Percentiles rank a stretch among this genome's conserved stretches.
Conservation (phyloP, 192 early-diverging fungal genomes). For the Podila epigama region DNA sequence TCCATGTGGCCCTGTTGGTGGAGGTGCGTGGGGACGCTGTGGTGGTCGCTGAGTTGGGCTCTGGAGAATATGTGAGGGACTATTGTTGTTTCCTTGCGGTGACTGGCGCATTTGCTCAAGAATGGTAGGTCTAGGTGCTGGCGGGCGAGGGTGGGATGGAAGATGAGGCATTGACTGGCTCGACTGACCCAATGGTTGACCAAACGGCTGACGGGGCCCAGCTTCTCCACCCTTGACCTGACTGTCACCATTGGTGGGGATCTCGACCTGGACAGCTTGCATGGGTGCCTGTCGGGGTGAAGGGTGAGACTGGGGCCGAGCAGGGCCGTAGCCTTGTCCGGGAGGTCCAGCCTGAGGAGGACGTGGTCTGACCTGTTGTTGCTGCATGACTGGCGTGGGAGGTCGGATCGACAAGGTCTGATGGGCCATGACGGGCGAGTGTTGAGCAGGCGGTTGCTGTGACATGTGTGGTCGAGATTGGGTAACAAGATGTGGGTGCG, state of each 20-base stretch:
- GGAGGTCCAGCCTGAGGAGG: slow-evolving; percentile 21
- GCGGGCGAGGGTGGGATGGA: slow-evolving; percentile 10
- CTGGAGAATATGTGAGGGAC: neutral
- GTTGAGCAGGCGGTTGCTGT: slow-evolving; percentile 10
- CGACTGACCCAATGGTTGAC: too few species aligned
- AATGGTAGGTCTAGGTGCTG: slow-evolving; percentile 24
- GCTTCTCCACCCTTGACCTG: neutral
- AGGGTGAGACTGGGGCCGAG: slow-evolving; percentile 7
- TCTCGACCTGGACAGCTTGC: slow-evolving; percentile 2
- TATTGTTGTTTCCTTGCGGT: neutral
- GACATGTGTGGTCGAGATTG: slow-evolving; percentile 18
- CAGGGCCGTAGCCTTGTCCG: slow-evolving; percentile 5
- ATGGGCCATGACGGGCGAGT: slow-evolving; percentile 21
- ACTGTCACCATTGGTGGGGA: neutral
- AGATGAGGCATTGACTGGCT: neutral
- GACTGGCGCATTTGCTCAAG: slow-evolving; percentile 40
- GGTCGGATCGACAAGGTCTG: slow-evolving; percentile 14
- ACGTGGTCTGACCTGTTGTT: slow-evolving; percentile 26
- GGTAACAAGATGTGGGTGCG: slow-evolving; percentile 24
- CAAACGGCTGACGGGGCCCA: too few species aligned
- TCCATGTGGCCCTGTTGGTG: neutral
- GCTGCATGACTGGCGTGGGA: slow-evolving; percentile 15
- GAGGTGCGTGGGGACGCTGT: slow-evolving; percentile 20
- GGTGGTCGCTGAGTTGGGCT: slow-evolving; percentile 22
- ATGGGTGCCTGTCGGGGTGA: neutral